Base-by-base conservation (phyloP, 331 rosid species). In the Malus hybrid region DNA sequence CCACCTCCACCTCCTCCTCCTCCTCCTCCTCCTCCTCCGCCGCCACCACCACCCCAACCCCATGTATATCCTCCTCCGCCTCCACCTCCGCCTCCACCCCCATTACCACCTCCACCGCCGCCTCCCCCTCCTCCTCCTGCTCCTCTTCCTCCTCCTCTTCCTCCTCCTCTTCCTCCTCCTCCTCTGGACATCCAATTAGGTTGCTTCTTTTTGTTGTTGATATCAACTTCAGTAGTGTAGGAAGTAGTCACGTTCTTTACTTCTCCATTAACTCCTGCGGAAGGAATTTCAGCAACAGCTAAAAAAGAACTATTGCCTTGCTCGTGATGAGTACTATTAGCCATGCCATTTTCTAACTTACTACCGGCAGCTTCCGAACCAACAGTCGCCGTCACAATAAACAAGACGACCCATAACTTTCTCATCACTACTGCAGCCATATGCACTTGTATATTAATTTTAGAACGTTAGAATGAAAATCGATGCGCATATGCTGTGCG, bases 351-450 rank as follows among this genome's bases (percentile, higher is more conserved):
- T 77, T 44, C 62, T 32, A 68, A 42, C 62, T 74, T 70, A 56
- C 11, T 29, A 6, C 13, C 57, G 7, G 70, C 84, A 67, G 81
- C 84, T 71, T 66, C 77, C 53, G 82, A 68, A 77, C 82, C 87
- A 75, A 50, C 78, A 66, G 72, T 46, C 67, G 82, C 75, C 20
- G 67, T 57, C 58, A 61, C 70, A 60, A 88, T 28, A 63, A 91
- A 30, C 72, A 84, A 56, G 53, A 88, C 5, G 39, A 79, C 68
- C 81, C 74, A 53, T 52, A 67, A 70, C 32, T 32, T 70, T 78
- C 61, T 82, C 70, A 28, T 7, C 0, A 58, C 29, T 2, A 62
- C 39, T 13, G 20, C 18, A 14, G 0, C 66, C 66, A 62, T 62
- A 8, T 62, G 36, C 32, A 12, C 24, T 24, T 5, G 33, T 15